These are phyloP conservation scores for Cercospora janseana DNA, from an alignment of 2,329 filamentous ascomycete genomes.

Conservation along the genomic window DNA sequence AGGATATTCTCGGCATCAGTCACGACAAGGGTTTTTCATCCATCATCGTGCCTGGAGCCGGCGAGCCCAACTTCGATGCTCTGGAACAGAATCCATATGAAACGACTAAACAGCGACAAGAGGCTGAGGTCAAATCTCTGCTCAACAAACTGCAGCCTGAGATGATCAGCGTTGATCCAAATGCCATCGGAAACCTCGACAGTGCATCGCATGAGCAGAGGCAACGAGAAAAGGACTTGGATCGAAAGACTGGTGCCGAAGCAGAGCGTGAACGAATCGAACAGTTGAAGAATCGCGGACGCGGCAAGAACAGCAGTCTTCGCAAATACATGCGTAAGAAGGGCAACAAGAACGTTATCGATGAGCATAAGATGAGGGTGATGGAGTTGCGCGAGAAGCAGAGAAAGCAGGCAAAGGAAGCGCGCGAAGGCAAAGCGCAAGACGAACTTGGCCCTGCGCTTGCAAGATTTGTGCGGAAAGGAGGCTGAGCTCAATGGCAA, in stretches of 20 bases:
- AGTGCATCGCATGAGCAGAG: constrained; percentile 74
- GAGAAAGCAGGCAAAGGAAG: constrained; percentile 67
- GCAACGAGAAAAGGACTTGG: constrained; percentile 74
- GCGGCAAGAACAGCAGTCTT: constrained; percentile 86
- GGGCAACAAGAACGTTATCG: constrained; percentile 87
- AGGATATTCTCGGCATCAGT: constrained; percentile 83
- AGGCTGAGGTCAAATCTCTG: constrained; percentile 82
- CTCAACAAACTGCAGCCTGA: constrained; percentile 94
- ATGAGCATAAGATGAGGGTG: constrained; percentile 85
- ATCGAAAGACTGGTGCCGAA: constrained; percentile 55
- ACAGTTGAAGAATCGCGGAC: constrained; percentile 69
- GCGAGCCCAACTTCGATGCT: constrained; percentile 93
- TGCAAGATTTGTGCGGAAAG: constrained; percentile 77
- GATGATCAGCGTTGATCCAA: constrained; percentile 93
- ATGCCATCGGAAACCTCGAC: constrained; percentile 87
- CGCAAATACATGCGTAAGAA: constrained; percentile 90
- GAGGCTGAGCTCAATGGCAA: constrained; percentile 31
- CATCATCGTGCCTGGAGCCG: constrained; percentile 88
- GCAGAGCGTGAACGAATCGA: constrained; percentile 56
- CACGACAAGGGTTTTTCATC: constrained; percentile 86
- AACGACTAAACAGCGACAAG: constrained; percentile 85
- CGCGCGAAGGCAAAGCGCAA: constrained; percentile 65
- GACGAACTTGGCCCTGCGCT: constrained; percentile 81
- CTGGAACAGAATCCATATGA: constrained; percentile 95
- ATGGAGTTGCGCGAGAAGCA: constrained; percentile 74